Conservation (phyloP, 495 filamentous ascomycete species). For the Xylaria bambusicola region DNA sequence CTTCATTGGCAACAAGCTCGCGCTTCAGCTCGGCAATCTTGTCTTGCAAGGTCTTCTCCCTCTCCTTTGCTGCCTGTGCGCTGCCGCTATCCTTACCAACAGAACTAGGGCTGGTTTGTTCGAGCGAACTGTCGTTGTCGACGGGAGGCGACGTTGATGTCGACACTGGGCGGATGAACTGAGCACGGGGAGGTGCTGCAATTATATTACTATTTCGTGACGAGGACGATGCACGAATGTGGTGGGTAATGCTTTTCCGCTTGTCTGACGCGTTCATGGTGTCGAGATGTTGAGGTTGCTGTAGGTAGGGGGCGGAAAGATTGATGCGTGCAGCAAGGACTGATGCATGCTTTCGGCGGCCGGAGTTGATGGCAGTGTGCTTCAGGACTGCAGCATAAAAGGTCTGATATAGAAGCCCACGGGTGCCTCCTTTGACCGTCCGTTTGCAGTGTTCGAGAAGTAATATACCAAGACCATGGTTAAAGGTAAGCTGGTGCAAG, state of each 20-base stretch:
- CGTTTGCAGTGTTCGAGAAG: too few species aligned
- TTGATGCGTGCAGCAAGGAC: not conserved
- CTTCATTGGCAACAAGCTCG: constrained; percentile 45
- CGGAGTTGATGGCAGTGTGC: not conserved
- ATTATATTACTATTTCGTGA: constrained; percentile 33
- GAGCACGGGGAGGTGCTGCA: constrained; percentile 43
- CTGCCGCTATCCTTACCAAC: constrained; percentile 12
- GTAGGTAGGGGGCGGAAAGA: not conserved
- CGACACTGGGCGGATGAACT: constrained; percentile 34
- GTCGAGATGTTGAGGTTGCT: constrained; percentile 15
- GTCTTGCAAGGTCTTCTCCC: constrained; percentile 29
- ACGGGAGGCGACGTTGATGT: constrained; percentile 36
- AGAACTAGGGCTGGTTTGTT: constrained; percentile 10
- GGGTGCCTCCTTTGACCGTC: not conserved
- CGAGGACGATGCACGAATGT: constrained; percentile 24
- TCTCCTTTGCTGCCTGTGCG: constrained; percentile 24
- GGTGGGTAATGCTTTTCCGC: constrained; percentile 32
- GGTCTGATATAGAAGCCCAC: not conserved
- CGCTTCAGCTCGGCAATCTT: constrained; percentile 47
- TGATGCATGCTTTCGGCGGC: constrained; percentile 8
- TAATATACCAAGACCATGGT: not conserved
- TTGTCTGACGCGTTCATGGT: constrained; percentile 37
- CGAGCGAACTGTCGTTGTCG: constrained; percentile 27
- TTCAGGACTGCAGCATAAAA: not conserved
- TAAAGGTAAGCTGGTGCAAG: not conserved